These are phyloP conservation scores for Tremella mesenterica DNA, from an alignment of 768 basidiomycete genomes.

Conservation along the genomic window DNA sequence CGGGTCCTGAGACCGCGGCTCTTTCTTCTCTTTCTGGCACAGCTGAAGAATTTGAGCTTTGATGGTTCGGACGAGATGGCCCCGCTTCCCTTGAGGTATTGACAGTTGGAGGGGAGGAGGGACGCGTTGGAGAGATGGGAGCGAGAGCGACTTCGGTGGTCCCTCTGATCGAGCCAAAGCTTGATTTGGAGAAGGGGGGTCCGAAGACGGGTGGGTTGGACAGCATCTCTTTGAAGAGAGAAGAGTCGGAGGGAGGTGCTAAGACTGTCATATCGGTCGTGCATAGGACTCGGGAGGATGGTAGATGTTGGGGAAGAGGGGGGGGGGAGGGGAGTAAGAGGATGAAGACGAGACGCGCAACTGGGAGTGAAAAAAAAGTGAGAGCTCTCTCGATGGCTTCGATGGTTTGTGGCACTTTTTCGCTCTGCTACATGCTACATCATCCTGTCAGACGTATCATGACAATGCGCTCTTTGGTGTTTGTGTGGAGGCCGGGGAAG, in stretches of 20 bases:
- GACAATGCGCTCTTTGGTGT: too few species aligned
- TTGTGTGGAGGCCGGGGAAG: too few species aligned
- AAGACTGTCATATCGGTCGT: too few species aligned
- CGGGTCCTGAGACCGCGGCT: background rate
- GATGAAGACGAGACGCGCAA: too few species aligned
- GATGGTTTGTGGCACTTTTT: too few species aligned
- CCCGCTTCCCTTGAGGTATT: background rate
- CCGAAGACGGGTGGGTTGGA: constrained; percentile 11
- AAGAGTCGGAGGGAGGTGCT: background rate
- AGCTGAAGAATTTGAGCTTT: background rate
- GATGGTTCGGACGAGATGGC: background rate
- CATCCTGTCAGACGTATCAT: too few species aligned
- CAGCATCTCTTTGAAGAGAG: constrained; percentile 13
- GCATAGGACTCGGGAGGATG: too few species aligned
- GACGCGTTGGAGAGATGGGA: constrained; percentile 17
- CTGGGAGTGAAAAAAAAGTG: too few species aligned
- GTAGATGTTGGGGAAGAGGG: too few species aligned
- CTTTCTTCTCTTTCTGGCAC: background rate
- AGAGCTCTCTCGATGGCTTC: too few species aligned
- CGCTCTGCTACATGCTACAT: too few species aligned
- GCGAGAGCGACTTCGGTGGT: constrained; percentile 15
- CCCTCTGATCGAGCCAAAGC: constrained; percentile 4
- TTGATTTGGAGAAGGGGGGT: constrained; percentile 7
- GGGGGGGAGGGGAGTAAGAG: too few species aligned
- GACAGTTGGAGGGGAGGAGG: constrained; percentile 1